Evolutionary conservation across 2,329 filamentous ascomycete genomes (phyloP).

Genomic region (Colletotrichum horii): DNA sequence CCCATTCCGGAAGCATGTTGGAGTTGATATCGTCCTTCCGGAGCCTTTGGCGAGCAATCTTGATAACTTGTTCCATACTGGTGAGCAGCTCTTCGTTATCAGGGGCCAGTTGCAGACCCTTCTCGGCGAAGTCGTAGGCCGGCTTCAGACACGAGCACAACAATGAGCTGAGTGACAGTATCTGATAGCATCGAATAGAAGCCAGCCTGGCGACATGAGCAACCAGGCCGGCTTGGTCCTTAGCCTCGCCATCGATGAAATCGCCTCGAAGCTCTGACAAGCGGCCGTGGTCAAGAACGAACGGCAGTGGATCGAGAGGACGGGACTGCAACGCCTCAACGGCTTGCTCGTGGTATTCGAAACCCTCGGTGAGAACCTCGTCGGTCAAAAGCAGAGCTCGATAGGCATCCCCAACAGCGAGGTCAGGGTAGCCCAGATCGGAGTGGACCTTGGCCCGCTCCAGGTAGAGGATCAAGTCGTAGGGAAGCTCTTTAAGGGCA

Average conservation of each 20-base stretch:
- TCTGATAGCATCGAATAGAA: slow-evolving; percentile 64
- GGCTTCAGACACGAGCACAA: slow-evolving; percentile 73
- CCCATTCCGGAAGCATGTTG: slow-evolving; percentile 69
- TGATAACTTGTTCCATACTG: slow-evolving; percentile 58
- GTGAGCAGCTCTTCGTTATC: slow-evolving; percentile 60
- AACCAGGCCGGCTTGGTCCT: slow-evolving; percentile 36
- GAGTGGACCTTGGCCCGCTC: slow-evolving; percentile 75
- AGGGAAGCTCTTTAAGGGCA: slow-evolving; percentile 55
- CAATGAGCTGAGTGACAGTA: slow-evolving; percentile 62
- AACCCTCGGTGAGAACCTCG: slow-evolving; percentile 77
- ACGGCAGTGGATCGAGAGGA: slow-evolving; percentile 39
- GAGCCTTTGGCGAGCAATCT: slow-evolving; percentile 54
- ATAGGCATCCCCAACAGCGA: slow-evolving; percentile 90
- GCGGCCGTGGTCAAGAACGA: slow-evolving; percentile 51
- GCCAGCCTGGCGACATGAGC: slow-evolving; percentile 51
- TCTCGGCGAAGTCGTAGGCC: slow-evolving; percentile 68
- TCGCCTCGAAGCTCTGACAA: slow-evolving; percentile 35
- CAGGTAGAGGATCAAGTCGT: slow-evolving; percentile 69
- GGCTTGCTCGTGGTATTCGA: slow-evolving; percentile 80
- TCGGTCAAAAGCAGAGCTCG: slow-evolving; percentile 87
- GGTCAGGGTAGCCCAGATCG: slow-evolving; percentile 83
- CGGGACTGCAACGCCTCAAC: slow-evolving; percentile 54
- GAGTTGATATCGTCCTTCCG: slow-evolving; percentile 52
- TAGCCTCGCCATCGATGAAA: slow-evolving; percentile 35
- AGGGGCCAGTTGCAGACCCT: slow-evolving; percentile 62